Evolutionary conservation across 1,139 yeast species (phyloP).

Genomic region (Wickerhamomyces sp.): DNA sequence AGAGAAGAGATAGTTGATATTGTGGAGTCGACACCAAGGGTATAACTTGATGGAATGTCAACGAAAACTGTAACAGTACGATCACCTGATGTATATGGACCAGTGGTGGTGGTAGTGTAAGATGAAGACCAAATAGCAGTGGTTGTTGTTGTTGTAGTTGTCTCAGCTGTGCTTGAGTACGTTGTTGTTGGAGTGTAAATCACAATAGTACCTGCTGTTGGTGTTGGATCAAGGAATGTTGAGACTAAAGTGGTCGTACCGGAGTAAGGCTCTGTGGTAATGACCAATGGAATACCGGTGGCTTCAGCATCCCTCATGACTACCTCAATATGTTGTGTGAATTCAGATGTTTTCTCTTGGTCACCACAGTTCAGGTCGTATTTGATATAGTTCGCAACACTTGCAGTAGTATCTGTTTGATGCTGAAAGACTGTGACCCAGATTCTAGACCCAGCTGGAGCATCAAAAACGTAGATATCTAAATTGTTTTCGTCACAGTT

Average conservation of each 20-base stretch:
- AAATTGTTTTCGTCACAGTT: conserved; percentile 23
- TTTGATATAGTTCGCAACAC: conserved; percentile 14
- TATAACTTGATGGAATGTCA: not conserved
- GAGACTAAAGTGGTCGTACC: conserved; percentile 20
- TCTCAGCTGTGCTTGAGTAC: not conserved
- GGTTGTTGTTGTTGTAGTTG: conserved; percentile 6
- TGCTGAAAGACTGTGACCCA: conserved; percentile 23
- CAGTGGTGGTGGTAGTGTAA: conserved; percentile 1
- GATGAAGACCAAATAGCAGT: conserved; percentile 3
- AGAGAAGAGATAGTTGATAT: not conserved
- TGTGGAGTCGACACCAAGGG: not conserved
- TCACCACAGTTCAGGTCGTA: conserved; percentile 18
- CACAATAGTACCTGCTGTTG: conserved; percentile 16
- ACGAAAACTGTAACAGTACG: too few species aligned
- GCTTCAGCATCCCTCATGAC: conserved; percentile 15
- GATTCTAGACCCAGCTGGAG: conserved; percentile 20
- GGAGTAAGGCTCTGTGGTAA: conserved; percentile 26
- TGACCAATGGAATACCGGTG: conserved; percentile 16
- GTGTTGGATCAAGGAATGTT: conserved; percentile 8
- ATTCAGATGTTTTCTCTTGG: conserved; percentile 8
- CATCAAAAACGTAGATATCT: conserved; percentile 8
- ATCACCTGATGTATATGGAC: conserved; percentile 1
- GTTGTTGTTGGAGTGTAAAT: conserved; percentile 14
- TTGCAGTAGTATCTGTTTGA: conserved; percentile 15
- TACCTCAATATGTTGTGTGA: conserved; percentile 8